Evolutionary conservation across 1,284 basidiomycete species (phyloP), one percentile per base, ranked within the genome.

Genomic region (Austroboletus novae-zelandiae): DNA sequence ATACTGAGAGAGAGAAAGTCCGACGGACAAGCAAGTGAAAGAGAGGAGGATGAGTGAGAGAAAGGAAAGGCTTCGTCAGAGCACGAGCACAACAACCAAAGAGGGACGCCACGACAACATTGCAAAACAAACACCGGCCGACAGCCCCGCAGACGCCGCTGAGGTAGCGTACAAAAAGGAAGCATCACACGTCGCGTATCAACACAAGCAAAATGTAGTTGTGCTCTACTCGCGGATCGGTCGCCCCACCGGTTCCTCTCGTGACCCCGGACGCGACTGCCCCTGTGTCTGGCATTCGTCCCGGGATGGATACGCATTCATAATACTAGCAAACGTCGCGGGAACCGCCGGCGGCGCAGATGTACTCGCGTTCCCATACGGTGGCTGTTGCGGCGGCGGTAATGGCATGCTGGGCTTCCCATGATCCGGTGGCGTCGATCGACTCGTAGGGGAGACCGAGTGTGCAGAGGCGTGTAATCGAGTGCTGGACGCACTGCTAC

Each of bases 321-420:
- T 81, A 55, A 86, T 83, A 51, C 77, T 80, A 31, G 81, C 84
- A 61, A 86, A 78, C 42, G 81, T 70, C 18, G 73, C 61, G 1
- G 71, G 74, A 15, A 74, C 67, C 0, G 66, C 61, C 7, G 65
- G 65, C 15, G 53, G 20, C 17, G 44, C 29, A 2, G 55, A 45
- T 20, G 45, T 32, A 32, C 44, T 65, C 25, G 25, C 39, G 35
- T 47, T 65, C 20, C 20, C 44, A 40, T 66, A 67, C 5, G 60
- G 49, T 5, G 52, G 44, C 40, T 48, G 55, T 7, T 52, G 60
- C 5, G 32, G 18, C 35, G 40, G 13, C 35, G 43, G 35, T 8
- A 43, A 15, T 3, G 45, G 37, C 36, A 50, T 48, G 9, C 17
- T 49, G 11, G 42, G 40, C 1, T 51, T 52, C 3, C 35, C n/a